Evolutionary conservation across 1,139 yeast species (phyloP), one percentile per base, ranked within the genome.

Genomic region (Lodderomyces parapsilosis): DNA sequence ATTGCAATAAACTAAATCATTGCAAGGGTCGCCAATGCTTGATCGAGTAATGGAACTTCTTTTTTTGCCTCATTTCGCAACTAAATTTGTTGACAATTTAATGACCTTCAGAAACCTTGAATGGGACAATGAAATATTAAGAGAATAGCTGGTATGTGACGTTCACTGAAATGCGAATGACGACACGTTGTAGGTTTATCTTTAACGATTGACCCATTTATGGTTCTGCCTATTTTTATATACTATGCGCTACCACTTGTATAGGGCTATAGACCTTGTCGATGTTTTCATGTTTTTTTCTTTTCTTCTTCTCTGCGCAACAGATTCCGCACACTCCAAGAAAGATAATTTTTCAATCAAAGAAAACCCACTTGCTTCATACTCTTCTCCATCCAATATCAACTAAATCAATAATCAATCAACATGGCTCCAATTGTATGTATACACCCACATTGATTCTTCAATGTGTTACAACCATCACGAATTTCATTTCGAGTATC

Each of bases 341-440:
- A 24, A 11, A 24, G 27, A 24, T 24, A 24, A 24, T 24, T 24
- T 24, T 24, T 24, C 27, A 24, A 24, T 4, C 4, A 6, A 4
- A 24, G 11, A 24, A 24, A 5, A 24, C 6, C 11, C n/a, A 7
- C 27, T 24, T n/a, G n/a, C n/a, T 24, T 24, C 27, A 9, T 9
- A 11, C 14, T 30, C 33, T 14, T 14, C 17, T 11, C 33, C 11
- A 8, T 17, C 19, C 19, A 17, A 13, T 11, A 30, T 11, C 23
- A 32, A 42, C 30, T 36, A 15, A 37, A 20, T 20, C 28, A 24
- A 10, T 11, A 10, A 55, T 43, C 42, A 54, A 78, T n/a, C n/a
- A n/a, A 64, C 78, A 85, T 85, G 94, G 94, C 94, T 80, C 94
- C 94, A 82, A 83, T 83, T 70, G 93, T 85, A 85, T 69, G 93